Percentiles rank a stretch among this genome's conserved stretches.
phyloP scores from a whole-genome alignment of 2,329 filamentous ascomycete species.

The Arachnopeziza araneosa region DNA sequence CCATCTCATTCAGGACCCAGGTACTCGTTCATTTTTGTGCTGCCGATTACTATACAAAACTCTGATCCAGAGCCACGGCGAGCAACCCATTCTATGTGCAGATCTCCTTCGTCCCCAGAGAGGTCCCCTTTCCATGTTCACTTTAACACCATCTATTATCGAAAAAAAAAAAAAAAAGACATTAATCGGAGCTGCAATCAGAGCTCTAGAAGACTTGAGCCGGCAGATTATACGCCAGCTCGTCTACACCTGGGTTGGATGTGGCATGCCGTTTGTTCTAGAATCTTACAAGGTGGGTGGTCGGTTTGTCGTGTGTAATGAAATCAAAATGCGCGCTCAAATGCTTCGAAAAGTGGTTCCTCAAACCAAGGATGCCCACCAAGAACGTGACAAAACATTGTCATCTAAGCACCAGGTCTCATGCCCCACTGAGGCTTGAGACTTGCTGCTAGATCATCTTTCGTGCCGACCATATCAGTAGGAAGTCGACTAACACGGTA shows the following conservation, averaged over 20 bases:
- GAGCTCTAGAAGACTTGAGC: slow-evolving; percentile 5
- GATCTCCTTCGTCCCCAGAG: slow-evolving; percentile 1
- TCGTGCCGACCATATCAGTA: slow-evolving; percentile 58
- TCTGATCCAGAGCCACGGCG: slow-evolving; percentile 1
- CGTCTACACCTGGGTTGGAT: slow-evolving; percentile 11
- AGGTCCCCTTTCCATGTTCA: slow-evolving; percentile 1
- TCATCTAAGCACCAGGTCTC: slow-evolving; percentile 20
- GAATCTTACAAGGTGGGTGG: neutral
- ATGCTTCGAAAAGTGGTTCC: slow-evolving; percentile 18
- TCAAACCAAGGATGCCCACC: slow-evolving; percentile 13
- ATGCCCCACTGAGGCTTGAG: slow-evolving; percentile 36
- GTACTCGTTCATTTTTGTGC: neutral
- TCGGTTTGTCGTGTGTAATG: slow-evolving; percentile 8
- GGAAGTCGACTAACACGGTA: slow-evolving; percentile 66
- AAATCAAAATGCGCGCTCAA: slow-evolving; percentile 29
- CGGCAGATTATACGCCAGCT: slow-evolving; percentile 12
- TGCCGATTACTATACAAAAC: slow-evolving; percentile 14
- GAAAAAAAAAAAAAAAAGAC: slow-evolving; percentile 18
- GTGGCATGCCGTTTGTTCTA: neutral
- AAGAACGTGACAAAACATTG: slow-evolving; percentile 20
- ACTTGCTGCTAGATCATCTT: slow-evolving; percentile 50
- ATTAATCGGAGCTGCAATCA: slow-evolving; percentile 16
- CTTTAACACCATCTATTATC: slow-evolving; percentile 15
- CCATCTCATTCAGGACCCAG: neutral
- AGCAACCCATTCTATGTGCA: slow-evolving; percentile 6